A percentile compares a stretch with the other conserved stretches of the same genome.
phyloP scores from a whole-genome alignment of 2,329 filamentous ascomycete genomes.

The Sarocladiaceae sp. region DNA sequence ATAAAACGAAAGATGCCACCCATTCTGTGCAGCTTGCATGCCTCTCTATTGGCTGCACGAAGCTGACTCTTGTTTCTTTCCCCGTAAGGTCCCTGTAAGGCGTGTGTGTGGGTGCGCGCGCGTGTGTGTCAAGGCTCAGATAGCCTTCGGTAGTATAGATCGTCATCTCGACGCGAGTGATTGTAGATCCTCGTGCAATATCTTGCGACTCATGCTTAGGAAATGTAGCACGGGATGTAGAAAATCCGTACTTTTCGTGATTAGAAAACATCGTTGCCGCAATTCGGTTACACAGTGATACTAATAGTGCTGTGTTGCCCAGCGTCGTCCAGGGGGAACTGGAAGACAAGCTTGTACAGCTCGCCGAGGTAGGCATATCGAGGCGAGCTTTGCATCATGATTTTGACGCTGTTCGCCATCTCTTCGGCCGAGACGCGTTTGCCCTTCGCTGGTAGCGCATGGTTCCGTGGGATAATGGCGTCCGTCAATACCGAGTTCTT shows the following conservation, averaged over 20 bases:
- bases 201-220: too few relatives aligned
- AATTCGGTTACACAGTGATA: background rate
- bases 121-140: too few relatives aligned
- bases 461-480: conserved; percentile 42
- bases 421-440: conserved; percentile 64
- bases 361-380: conserved; percentile 78
- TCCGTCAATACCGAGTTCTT: conserved; percentile 73
- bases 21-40: background rate
- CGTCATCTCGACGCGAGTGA: background rate
- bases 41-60: background rate
- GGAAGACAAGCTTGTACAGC: conserved; percentile 77
- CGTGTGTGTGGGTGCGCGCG: too few relatives aligned
- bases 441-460: conserved; percentile 41
- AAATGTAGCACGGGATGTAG: too few relatives aligned
- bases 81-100: too few relatives aligned
- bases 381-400: conserved; percentile 60
- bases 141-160: background rate
- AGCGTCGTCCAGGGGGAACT: conserved; percentile 74
- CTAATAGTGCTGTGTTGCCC: conserved; percentile 51
- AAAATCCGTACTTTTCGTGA: background rate
- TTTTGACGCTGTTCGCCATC: conserved; percentile 70
- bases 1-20: conserved; percentile 6
- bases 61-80: too few relatives aligned
- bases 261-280: conserved; percentile 53
- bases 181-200: background rate